Base-by-base conservation (phyloP, 1,284 basidiomycete species). In the Leccinum subatratum region DNA sequence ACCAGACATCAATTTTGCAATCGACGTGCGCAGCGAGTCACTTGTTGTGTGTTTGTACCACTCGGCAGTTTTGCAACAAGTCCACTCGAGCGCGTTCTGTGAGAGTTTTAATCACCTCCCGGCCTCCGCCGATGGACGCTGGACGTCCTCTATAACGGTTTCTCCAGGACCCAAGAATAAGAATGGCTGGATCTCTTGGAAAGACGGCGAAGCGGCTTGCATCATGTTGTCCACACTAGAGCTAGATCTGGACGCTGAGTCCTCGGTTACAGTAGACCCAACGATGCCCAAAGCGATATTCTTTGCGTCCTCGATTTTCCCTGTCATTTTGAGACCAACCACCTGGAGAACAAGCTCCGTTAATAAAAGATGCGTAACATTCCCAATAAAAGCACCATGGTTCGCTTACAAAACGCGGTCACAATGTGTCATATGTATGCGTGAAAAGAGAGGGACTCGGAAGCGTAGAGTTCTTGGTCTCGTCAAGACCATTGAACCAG, bases 321-420 rank as follows among this genome's bases (percentile, higher is more conserved):
- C 95, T 0, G 94, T 97, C 93, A 97, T 96, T 81, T 96, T 95
- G 69, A 97, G 80, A 2, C 95, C 95, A 30, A 98, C 94, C 9
- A 97, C 94, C 75, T 96, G 94, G 7, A 98, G 81, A 61, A 95
- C 95, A 65, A 97, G 85, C 77, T 97, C 95, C 94, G 97, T 96
- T 68, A 67, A 57, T 64, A 61, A 62, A 79, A 64, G 64, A 70
- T 67, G 66, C 68, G 59, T 68, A 67, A 57, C n/a, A 63, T 56
- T 69, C 18, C 54, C 14, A 61, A 45, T 30, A 4, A 59, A 66
- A 25, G 64, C 63, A 34, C 69, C 65, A 66, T 54, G 64, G 66
- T 7, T 68, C 28, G 85, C 92, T 79, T 75, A 93, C 87, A 98
- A 80, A 16, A 92, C 89, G 64, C 93, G 83, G 74, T 97, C 95